These are phyloP conservation scores for Patellifolia procumbens DNA, from an alignment of 179 eudicot genomes.

Conservation along the genomic window DNA sequence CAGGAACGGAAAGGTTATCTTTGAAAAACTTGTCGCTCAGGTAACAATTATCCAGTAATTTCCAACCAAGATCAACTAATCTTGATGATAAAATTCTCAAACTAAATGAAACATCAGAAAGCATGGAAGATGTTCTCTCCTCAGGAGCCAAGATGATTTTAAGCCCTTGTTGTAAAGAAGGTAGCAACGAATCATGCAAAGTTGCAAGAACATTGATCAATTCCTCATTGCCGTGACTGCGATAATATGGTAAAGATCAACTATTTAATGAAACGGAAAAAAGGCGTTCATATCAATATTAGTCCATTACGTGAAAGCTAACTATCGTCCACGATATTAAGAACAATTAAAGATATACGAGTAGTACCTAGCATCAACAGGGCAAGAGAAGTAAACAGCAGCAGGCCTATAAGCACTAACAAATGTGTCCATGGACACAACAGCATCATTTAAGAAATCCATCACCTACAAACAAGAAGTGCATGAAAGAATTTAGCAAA, in stretches of 20 bases:
- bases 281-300: not conserved
- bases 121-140: slow-evolving; percentile 37
- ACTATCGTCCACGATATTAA: not conserved
- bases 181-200: slow-evolving; percentile 82
- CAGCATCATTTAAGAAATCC: slow-evolving; percentile 94
- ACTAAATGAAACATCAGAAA: slow-evolving; percentile 55
- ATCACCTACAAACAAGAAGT: slow-evolving; percentile 54
- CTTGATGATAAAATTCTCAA: slow-evolving; percentile 69
- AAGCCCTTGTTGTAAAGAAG: slow-evolving; percentile 73
- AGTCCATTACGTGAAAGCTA: not conserved
- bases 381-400: slow-evolving; percentile 69
- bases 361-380: slow-evolving; percentile 67
- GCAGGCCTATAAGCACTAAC: slow-evolving; percentile 70
- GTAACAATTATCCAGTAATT: slow-evolving; percentile 66
- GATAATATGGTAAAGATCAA: slow-evolving; percentile 17
- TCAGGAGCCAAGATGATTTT: slow-evolving; percentile 46
- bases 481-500: not conserved
- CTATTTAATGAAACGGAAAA: not conserved
- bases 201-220: slow-evolving; percentile 66
- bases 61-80: slow-evolving; percentile 84
- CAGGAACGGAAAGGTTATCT: slow-evolving; percentile 49
- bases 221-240: slow-evolving; percentile 78
- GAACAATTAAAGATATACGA: not conserved
- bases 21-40: slow-evolving; percentile 65
- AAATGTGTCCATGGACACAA: slow-evolving; percentile 79